Percentiles rank a stretch among this genome's conserved stretches.
Evolutionary conservation across 495 filamentous ascomycete genomes (phyloP).

Genomic region (Cercophora samala): DNA sequence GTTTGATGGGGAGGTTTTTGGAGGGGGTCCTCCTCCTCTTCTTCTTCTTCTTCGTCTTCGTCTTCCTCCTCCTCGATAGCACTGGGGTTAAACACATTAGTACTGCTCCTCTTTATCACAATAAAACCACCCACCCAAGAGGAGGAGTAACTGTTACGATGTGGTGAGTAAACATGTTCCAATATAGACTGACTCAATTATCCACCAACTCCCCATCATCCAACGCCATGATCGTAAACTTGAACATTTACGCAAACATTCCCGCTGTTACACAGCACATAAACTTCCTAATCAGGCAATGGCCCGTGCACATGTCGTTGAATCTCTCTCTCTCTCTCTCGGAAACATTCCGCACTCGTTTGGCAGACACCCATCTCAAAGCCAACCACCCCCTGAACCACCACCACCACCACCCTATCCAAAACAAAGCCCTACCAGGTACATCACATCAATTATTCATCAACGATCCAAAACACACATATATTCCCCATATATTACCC

Average conservation of each 20-base stretch:
- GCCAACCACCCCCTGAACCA: too few relatives aligned
- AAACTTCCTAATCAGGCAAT: neutral
- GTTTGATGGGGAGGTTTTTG: neutral
- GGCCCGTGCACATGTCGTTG: neutral
- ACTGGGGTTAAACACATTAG: too few relatives aligned
- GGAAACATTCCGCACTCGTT: neutral
- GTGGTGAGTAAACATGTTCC: neutral
- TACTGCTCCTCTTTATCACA: too few relatives aligned
- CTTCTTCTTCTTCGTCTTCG: neutral
- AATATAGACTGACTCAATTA: neutral
- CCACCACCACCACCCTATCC: too few relatives aligned
- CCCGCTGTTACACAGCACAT: neutral
- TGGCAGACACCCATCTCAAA: neutral
- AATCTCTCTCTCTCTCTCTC: neutral
- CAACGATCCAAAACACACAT: neutral
- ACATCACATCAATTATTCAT: too few relatives aligned
- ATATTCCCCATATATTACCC: neutral
- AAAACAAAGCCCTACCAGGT: too few relatives aligned
- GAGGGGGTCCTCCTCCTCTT: neutral
- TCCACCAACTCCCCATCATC: neutral
- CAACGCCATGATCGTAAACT: neutral
- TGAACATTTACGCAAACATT: neutral
- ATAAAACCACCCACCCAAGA: too few relatives aligned
- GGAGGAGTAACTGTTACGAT: too few relatives aligned
- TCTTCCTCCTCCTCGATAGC: neutral